Percentiles rank a stretch among this genome's conserved stretches.
phyloP scores from a whole-genome alignment of 2,329 filamentous ascomycete species.

The Fusarium protoensiforme region DNA sequence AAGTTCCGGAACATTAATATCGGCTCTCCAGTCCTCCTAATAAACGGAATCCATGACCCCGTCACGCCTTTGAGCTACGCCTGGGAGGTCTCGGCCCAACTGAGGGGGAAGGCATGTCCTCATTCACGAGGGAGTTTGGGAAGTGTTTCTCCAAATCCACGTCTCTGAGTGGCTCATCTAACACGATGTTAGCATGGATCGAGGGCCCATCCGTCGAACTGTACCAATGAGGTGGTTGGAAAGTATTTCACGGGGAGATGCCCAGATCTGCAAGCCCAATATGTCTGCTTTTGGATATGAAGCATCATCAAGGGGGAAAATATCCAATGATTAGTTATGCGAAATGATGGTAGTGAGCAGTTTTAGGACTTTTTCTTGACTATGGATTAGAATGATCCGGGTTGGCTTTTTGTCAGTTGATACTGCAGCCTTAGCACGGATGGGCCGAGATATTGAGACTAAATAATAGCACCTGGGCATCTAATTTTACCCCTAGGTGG shows the following conservation, averaged over 20 bases:
- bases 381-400: not conserved
- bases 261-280: slow-evolving; percentile 7
- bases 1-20: not conserved
- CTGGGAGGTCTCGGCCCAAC: not conserved
- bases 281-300: not conserved
- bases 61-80: not conserved
- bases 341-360: not conserved
- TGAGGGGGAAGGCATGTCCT: not conserved
- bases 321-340: not conserved
- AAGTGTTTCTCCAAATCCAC: not conserved
- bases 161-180: not conserved
- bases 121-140: not conserved
- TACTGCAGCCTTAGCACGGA: not conserved
- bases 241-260: not conserved
- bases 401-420: not conserved
- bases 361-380: not conserved
- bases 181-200: not conserved
- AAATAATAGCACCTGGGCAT: not conserved
- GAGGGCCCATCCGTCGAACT: not conserved
- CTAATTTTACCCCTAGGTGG: not conserved
- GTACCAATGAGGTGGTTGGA: not conserved
- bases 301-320: not conserved
- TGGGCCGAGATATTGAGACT: not conserved
- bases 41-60: not conserved
- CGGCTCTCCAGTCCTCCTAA: not conserved